Conservation (phyloP, 306 rosid species). For the Heteromeles arbutifolia region DNA sequence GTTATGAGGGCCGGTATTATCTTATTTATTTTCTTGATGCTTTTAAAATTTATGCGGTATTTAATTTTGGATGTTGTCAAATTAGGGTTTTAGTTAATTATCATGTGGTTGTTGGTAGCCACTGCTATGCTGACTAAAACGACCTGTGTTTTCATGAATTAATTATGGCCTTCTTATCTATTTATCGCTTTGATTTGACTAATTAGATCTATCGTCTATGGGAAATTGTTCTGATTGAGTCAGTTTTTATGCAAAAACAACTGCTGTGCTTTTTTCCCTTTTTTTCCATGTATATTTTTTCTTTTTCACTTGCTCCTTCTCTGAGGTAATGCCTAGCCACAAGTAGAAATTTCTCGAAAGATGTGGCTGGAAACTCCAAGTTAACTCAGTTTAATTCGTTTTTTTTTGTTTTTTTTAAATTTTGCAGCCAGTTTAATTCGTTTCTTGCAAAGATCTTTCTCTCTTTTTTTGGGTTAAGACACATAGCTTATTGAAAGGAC, state of each 20-base stretch:
- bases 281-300: background rate
- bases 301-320: background rate
- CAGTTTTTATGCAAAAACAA: background rate
- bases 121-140: background rate
- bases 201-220: background rate
- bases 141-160: background rate
- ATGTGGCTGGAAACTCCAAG: conserved; percentile 3
- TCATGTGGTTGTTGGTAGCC: conserved; percentile 4
- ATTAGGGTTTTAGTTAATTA: conserved; percentile 11
- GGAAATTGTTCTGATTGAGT: background rate
- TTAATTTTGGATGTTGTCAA: conserved; percentile 1
- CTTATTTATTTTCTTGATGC: background rate
- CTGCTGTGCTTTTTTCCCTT: background rate
- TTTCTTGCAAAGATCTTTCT: background rate
- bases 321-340: background rate
- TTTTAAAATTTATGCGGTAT: background rate
- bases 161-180: background rate
- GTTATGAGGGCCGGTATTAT: background rate
- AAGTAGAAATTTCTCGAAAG: background rate
- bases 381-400: background rate
- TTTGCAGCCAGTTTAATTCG: background rate
- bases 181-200: background rate
- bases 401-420: background rate
- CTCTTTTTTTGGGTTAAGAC: background rate
- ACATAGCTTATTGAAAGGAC: conserved; percentile 2